Conservation (phyloP, 108 stramenopile genomes). For the Pseudonitzschia multiseries region DNA sequence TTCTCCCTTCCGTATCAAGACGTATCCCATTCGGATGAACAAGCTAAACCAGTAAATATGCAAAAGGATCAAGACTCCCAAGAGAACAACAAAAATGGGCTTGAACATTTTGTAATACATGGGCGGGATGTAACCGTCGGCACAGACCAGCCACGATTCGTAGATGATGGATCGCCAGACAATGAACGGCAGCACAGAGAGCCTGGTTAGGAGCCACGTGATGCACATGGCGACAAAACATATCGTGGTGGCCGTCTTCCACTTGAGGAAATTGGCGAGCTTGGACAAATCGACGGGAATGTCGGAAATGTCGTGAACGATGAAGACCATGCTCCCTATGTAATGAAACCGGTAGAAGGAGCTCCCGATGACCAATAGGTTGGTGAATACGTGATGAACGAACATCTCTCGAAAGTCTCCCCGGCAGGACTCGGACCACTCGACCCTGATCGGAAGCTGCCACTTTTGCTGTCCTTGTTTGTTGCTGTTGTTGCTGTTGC, state of each 20-base stretch:
- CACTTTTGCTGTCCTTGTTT: conserved; percentile 4
- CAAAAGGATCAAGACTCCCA: conserved; percentile 61
- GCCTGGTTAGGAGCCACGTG: conserved; percentile 69
- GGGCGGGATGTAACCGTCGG: conserved; percentile 31
- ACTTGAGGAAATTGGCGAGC: conserved; percentile 89
- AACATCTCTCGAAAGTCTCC: conserved; percentile 92
- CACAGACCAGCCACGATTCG: conserved; percentile 55
- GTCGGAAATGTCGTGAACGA: conserved; percentile 85
- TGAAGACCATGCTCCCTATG: conserved; percentile 78
- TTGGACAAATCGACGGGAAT: conserved; percentile 87
- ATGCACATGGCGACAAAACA: conserved; percentile 75
- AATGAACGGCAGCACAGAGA: conserved; percentile 73
- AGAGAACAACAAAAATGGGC: conserved; percentile 50
- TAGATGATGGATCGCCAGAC: conserved; percentile 57
- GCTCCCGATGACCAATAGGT: conserved; percentile 63
- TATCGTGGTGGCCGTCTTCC: conserved; percentile 73
- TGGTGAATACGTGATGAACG: conserved; percentile 85
- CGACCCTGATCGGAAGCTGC: conserved; percentile 39
- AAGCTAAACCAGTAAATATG: conserved; percentile 82
- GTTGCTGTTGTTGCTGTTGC: too few relatives aligned
- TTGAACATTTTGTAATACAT: conserved; percentile 58
- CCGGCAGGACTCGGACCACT: conserved; percentile 65
- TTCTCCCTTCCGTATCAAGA: conserved; percentile 73
- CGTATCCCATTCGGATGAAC: conserved; percentile 78
- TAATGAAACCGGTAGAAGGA: conserved; percentile 66